phyloP scores from a whole-genome alignment of 2,329 filamentous ascomycete genomes.

The Trichoderma afroharzianum region DNA sequence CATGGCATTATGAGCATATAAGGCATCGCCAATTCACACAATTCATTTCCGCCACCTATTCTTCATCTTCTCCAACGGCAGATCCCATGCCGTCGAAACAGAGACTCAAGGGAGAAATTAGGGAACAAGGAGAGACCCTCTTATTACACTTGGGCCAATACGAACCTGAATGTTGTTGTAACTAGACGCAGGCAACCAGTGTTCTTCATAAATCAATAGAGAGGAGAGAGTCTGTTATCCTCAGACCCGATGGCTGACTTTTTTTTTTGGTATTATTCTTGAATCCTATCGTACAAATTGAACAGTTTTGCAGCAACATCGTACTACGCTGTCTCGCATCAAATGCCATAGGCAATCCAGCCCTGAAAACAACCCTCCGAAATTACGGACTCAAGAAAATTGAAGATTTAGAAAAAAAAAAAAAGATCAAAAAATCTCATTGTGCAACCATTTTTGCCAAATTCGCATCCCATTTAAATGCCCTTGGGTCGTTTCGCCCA shows the following conservation, averaged over 20 bases:
- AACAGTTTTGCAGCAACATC: conserved; percentile 21
- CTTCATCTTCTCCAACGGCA: not conserved
- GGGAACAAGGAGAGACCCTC: not conserved
- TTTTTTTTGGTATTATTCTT: conserved; percentile 15
- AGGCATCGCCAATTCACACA: not conserved
- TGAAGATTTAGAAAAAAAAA: not conserved
- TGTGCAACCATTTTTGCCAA: conserved; percentile 17
- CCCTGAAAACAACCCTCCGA: conserved; percentile 10
- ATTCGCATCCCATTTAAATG: conserved; percentile 14
- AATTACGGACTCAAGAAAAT: conserved; percentile 10
- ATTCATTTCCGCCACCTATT: not conserved
- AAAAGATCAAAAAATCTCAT: conserved; percentile 4
- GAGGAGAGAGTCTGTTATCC: not conserved
- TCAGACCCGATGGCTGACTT: conserved; percentile 7
- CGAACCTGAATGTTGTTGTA: not conserved
- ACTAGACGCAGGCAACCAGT: not conserved
- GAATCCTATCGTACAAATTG: conserved; percentile 18
- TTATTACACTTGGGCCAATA: not conserved
- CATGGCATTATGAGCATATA: conserved; percentile 16
- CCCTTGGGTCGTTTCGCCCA: conserved; percentile 4
- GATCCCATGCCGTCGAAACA: too few species aligned
- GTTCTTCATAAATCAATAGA: not conserved
- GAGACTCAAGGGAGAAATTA: not conserved
- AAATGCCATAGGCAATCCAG: conserved; percentile 17
- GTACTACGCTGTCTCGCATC: conserved; percentile 21